A percentile compares a stretch with the other conserved stretches of the same genome.
Conservation (phyloP, 805 yeast species). For the Myxozyma nipponensis region DNA sequence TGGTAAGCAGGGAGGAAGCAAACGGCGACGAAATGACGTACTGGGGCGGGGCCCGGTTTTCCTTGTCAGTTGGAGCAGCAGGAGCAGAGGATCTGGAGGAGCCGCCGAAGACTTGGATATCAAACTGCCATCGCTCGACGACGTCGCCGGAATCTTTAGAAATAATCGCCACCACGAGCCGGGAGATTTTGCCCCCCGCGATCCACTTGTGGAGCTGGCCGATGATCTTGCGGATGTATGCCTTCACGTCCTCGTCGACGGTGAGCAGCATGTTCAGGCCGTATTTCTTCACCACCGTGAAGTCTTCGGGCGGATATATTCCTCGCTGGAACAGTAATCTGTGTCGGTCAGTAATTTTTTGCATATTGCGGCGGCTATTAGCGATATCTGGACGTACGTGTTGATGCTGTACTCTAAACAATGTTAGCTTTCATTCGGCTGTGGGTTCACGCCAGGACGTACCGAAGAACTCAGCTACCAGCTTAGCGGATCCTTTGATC, state of each 20-base stretch:
- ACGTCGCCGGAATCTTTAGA: constrained; percentile 62
- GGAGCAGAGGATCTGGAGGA: background rate
- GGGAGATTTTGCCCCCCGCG: constrained; percentile 59
- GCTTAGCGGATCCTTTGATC: constrained; percentile 71
- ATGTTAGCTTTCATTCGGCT: too few relatives aligned
- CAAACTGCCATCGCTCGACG: constrained; percentile 86
- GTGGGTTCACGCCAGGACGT: constrained; percentile 17
- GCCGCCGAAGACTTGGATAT: constrained; percentile 45
- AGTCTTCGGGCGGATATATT: constrained; percentile 83
- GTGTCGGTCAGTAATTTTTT: background rate
- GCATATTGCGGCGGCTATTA: background rate
- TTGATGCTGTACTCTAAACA: constrained; percentile 63
- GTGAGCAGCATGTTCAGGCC: constrained; percentile 71
- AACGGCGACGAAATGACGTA: background rate
- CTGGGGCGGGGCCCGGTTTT: constrained; percentile 19
- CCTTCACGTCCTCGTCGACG: constrained; percentile 69
- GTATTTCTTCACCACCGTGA: constrained; percentile 70
- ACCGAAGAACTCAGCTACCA: constrained; percentile 77
- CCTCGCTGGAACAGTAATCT: constrained; percentile 84
- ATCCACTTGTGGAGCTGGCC: constrained; percentile 72
- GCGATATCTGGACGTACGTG: too few relatives aligned
- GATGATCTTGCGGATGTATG: constrained; percentile 64
- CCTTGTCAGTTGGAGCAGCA: constrained; percentile 10
- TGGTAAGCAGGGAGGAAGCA: background rate
- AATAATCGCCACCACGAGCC: constrained; percentile 68